Base-by-base conservation (phyloP, 1,139 yeast species). In the Blastobotrys serpentis region DNA sequence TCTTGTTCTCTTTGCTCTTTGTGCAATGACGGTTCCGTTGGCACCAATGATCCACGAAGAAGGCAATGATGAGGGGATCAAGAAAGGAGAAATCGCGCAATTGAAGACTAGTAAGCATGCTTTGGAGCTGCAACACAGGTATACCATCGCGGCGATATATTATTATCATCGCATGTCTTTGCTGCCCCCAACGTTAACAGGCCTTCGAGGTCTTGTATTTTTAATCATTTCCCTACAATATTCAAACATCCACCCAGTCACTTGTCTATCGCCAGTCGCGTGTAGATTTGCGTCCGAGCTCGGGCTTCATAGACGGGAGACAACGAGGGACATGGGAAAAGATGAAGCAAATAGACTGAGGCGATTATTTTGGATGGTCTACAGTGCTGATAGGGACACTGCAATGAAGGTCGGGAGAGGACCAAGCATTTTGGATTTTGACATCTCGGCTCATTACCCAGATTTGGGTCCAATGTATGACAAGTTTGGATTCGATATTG, bases 241-340 rank as follows among this genome's bases (percentile, higher is more conserved):
- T 14, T 36, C 40, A 8, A 36, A 36, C 25, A 6, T 36, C 10
- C 76, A 75, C 32, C 65, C 71, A 3, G 71, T 75, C 32, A 75
- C 73, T 56, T 67, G 74, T 30, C 58, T 82, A 8, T 61, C 74
- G 0, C 67, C 82, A 0, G 72, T 77, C 6, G 83, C 83, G 1
- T 73, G 79, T 1, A 68, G 87, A 48, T 75, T 72, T 55, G 86
- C 87, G 0, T 81, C 77, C 54, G 84, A 79, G 44, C 64, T 83
- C 49, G 94, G 94, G 0, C 66, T 86, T 19, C 86, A 85, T 59
- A 66, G 87, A 29, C 67, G 66, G 13, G 87, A 83, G 54, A 65
- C 77, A 1, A 73, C 74, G 45, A 56, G 58, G 5, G 71, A 73
- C 0, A 56, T 79, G 19, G 49, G 72, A 0, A 55, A 56, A 0